Evolutionary conservation across 371 early-diverging fungal species (phyloP), one percentile per base, ranked within the genome.

Genomic region (Smittium mucronatum): DNA sequence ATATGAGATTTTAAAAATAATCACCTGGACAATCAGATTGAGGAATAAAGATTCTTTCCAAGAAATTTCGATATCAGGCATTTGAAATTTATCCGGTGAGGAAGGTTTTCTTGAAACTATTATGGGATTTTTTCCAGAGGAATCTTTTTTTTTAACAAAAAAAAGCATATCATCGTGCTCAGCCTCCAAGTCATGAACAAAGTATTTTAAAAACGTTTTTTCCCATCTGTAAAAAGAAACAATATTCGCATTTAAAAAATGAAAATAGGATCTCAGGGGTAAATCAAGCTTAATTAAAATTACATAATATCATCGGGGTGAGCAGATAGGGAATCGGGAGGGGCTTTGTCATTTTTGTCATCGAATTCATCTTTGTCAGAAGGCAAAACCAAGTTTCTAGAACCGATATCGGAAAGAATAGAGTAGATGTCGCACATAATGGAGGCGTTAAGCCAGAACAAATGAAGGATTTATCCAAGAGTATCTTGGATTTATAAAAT

Each of bases 11-110:
- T 47, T 47, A 47, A 21, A 11, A 47, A 47, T 47, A 21, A 47
- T 47, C n/a, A 47, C 47, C 47, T 91, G 92, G 47, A 89, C 87
- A 70, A 92, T 91, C 36, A 91, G 81, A 70, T 92, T 92, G 65
- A 92, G 78, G 71, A 89, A 85, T 72, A 92, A 89, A 2, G 92
- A 89, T 73, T 92, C 89, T 70, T 88, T 89, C 92, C 92, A 92
- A 71, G 86, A 81, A 5, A 92, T 28, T 61, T 5, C 11, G 33
- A 16, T 5, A 30, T 5, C n/a, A 11, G 63, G 63, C 11, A 5
- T 11, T 61, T 61, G 63, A n/a, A 86, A 75, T 59, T 75, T 73
- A 65, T 70, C 75, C 8, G 71, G 76, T 16, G 74, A 75, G 68
- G 79, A 71, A 67, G 82, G 81, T 65, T 86, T 87, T 32, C 90